Base-by-base conservation (phyloP, 1,284 basidiomycete genomes). In the Puccinia novopanici region DNA sequence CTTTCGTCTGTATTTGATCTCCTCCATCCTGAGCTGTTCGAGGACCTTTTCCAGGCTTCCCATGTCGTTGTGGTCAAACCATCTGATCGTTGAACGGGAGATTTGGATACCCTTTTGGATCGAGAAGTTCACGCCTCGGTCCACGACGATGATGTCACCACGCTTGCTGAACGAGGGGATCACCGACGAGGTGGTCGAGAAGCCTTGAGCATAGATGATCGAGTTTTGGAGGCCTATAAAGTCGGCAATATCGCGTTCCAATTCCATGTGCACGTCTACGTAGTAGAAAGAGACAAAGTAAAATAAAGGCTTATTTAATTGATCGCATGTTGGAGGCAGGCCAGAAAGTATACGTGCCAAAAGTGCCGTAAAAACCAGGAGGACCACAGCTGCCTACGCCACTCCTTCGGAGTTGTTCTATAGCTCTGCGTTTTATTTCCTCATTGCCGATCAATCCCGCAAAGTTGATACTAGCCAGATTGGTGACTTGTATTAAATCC, bases 41-140 rank as follows among this genome's bases (percentile, higher is more conserved):
- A 99, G 88, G 1, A 95, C 93, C 15, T 93, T 90, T 86, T 97
- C 94, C 37, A 99, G 89, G 83, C 92, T 94, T 83, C 91, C 90
- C 85, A 95, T 89, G 86, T 98, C 93, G 84, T 97, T 96, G 86
- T 99, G 96, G 83, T 98, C 94, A 86, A 91, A 99, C 94, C 94
- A 99, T 63, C 92, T 90, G 70, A 98, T 90, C 0, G 92, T 95
- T 27, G 92, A 94, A 72, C 97, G 92, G 48, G 93, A 94, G 82
- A 98, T 94, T 86, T 98, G 93, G 45, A 99, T 91, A n/a, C 95
- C 97, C 86, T 96, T 97, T 86, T 98, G 95, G 82, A 98, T 94
- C 30, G 94, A 91, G 87, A 98, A 95, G 87, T 93, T 97, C 84
- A 96, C 92, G 57, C 92, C 91, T 42, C 94, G 91, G 86, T 99